A percentile compares a stretch with the other conserved stretches of the same genome.
These are phyloP conservation scores for Stephania yunnanensis DNA, from an alignment of 164 flowering plant genomes.

Conservation along the genomic window DNA sequence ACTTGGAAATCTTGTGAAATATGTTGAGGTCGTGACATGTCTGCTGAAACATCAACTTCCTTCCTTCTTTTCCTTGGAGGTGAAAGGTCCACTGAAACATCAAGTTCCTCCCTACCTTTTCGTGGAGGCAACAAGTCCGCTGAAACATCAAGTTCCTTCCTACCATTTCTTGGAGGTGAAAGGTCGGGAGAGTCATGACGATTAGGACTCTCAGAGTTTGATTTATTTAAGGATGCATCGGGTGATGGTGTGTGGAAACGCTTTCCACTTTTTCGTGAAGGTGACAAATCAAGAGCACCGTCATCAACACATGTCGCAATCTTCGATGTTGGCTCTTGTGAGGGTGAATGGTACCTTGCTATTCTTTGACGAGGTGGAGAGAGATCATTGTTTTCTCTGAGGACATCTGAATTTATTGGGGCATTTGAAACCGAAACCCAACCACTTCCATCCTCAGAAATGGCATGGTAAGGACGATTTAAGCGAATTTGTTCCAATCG, in stretches of 20 bases:
- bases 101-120: too few relatives aligned
- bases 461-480: slow-evolving; percentile 51
- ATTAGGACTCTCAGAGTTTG: slow-evolving; percentile 3
- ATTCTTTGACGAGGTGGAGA: slow-evolving; percentile 26
- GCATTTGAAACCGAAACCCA: slow-evolving; percentile 64
- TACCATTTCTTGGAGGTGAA: slow-evolving; percentile 47
- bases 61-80: too few relatives aligned
- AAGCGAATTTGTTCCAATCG: slow-evolving; percentile 61
- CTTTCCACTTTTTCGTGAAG: slow-evolving; percentile 23
- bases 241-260: slow-evolving; percentile 22
- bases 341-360: slow-evolving; percentile 24
- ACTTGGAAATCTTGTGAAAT: slow-evolving; percentile 5
- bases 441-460: slow-evolving; percentile 94
- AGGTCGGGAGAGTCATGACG: slow-evolving; percentile 20
- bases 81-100: too few relatives aligned
- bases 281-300: slow-evolving; percentile 26
- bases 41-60: slow-evolving; percentile 7
- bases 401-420: slow-evolving; percentile 12
- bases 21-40: slow-evolving; percentile 25
- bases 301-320: slow-evolving; percentile 5
- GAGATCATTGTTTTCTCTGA: slow-evolving; percentile 16
- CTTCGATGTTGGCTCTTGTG: slow-evolving; percentile 21
- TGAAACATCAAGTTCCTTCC: slow-evolving; percentile 16
- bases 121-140: too few relatives aligned
- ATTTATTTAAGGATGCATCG: slow-evolving; percentile 8